Base-by-base conservation (phyloP, 305 asterid species). In the Stenogyne calaminthoides region DNA sequence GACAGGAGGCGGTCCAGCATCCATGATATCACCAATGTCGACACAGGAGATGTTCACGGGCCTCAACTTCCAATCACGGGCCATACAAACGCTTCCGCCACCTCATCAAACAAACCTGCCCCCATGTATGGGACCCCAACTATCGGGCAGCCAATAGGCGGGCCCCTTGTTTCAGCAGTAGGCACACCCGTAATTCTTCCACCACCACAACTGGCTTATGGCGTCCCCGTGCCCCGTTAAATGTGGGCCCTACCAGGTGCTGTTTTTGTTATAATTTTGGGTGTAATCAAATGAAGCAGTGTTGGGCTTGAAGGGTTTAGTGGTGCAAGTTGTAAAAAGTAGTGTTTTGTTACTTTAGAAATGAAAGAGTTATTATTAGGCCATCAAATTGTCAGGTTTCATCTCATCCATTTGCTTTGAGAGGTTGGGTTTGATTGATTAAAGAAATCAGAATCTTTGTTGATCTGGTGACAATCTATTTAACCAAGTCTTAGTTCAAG, bases 21-120 rank as follows among this genome's bases (percentile, higher is more conserved):
- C 77, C 96, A 92, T 63, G 98, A 90, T 79, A 92, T 92, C 70
- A 90, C 96, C 5, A 92, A 85, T 54, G 93, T 90, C 78, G 82
- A 78, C 72, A 71, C 54, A 0, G 95, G 90, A 51, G 97, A 89
- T n/a, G 79, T 83, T 16, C 83, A 93, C 0, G 86, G 78, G 37
- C 89, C 92, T 44, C 94, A 88, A 73, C 89, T 81, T 39, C 95
- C 96, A 11, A 89, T 89, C 84, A 89, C 97, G 9, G 97, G 97
- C 56, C 93, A 85, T 70, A 67, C 88, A 5, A 88, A 32, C 7
- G 1, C 36, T 32, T 5, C 36, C 4, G 36, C 36, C 36, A 32
- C 36, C 7, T 32, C 36, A 32, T 32, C 89, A 7, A 82, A 63
- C 89, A 87, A 89, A 77, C 82, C 76, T 19, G 52, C 85, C 44